Evolutionary conservation across 2,329 filamentous ascomycete species (phyloP).

Genomic region (Fusarium luffae): DNA sequence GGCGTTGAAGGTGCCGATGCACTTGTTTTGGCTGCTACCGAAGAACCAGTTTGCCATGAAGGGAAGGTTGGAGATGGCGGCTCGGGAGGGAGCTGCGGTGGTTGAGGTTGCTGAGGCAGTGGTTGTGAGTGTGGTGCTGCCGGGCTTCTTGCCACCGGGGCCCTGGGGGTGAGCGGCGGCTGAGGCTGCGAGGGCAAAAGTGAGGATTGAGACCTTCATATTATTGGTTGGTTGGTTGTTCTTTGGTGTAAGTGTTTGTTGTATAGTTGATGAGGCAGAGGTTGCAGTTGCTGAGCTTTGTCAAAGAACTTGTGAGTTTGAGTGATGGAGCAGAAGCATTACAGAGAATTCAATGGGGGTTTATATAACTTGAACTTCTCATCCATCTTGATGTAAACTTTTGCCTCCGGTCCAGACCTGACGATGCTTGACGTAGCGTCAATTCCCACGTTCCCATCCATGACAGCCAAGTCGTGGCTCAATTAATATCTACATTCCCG

Average conservation of each 20-base stretch:
- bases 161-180: slow-evolving; percentile 4
- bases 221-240: neutral
- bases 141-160: neutral
- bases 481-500: slow-evolving; percentile 4
- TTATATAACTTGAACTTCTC: slow-evolving; percentile 2
- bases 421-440: slow-evolving; percentile 7
- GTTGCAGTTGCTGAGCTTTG: neutral
- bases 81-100: neutral
- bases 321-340: neutral
- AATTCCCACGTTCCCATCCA: neutral
- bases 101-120: neutral
- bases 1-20: slow-evolving; percentile 11
- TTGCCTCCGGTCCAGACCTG: neutral
- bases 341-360: neutral
- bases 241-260: neutral
- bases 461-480: slow-evolving; percentile 2
- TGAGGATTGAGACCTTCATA: slow-evolving; percentile 19
- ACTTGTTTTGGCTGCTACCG: slow-evolving; percentile 3
- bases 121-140: neutral
- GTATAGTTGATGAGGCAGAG: neutral
- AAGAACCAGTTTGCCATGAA: slow-evolving; percentile 22
- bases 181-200: slow-evolving; percentile 4
- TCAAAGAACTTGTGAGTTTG: neutral
- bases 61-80: neutral
- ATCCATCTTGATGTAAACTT: neutral